Evolutionary conservation across 805 yeast genomes (phyloP), one percentile per base, ranked within the genome.

Genomic region (Hanseniaspora occidentalis): DNA sequence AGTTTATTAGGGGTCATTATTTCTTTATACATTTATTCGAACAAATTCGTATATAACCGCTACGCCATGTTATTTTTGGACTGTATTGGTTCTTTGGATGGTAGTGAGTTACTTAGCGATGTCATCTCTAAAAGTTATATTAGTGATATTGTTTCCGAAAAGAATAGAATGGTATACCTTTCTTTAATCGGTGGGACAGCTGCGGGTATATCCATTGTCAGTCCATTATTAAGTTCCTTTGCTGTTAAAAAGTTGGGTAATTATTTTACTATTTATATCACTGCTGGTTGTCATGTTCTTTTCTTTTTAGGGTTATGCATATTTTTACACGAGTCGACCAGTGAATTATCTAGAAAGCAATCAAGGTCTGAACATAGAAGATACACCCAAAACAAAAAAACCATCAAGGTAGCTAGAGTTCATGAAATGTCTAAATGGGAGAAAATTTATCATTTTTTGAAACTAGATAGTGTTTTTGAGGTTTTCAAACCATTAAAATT

Each of bases 291-390:
- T 43, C 11, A 10, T 41, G 25, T 20, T 21, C 6, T 44, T 44
- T 27, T 26, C 42, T 35, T 7, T 38, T 2, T 26, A 42, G 58
- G 55, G 23, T 31, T 53, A 2, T 56, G 62, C 7, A 31, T 54
- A 3, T 20, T 44, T 0, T 36, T 61, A 14, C 76, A 76, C 2
- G 94, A 82, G 53, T 76, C 86, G 3, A 65, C 88, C 47, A 72
- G 81, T 13, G 52, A 56, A 26, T 61, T 65, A 37, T 71, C 81
- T 2, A 64, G 77, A 49, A 53, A 56, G 33, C 70, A 70, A 51
- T 71, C 84, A 1, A 67, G 39, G 21, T 22, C 31, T 16, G 33
- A 19, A 13, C 31, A 6, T 35, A 26, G 26, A 19, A 19, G 11
- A 25, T 13, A 14, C 23, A 34, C 19, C 25, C 4, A 36, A 35